These are phyloP conservation scores for Capronia americana DNA, from an alignment of 2,329 filamentous ascomycete genomes.

Conservation along the genomic window DNA sequence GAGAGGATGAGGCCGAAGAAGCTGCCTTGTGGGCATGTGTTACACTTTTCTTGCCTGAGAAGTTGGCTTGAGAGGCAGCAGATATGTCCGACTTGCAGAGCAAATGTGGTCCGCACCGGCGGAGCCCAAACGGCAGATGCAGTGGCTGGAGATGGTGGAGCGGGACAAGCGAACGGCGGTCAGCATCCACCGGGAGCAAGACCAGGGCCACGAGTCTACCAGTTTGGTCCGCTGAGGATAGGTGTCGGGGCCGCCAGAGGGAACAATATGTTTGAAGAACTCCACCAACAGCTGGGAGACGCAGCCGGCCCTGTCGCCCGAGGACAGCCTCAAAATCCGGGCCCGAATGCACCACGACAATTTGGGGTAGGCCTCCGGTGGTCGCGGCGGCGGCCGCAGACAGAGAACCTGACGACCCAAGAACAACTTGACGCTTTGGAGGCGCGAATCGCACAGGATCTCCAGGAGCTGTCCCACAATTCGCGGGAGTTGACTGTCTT, in stretches of 20 bases:
- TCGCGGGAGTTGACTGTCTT: slow-evolving; percentile 73
- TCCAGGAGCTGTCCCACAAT: slow-evolving; percentile 66
- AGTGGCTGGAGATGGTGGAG: slow-evolving; percentile 40
- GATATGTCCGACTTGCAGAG: slow-evolving; percentile 91
- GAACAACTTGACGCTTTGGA: slow-evolving; percentile 70
- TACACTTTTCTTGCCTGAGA: slow-evolving; percentile 92
- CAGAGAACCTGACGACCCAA: slow-evolving; percentile 38
- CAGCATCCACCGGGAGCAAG: slow-evolving; percentile 45
- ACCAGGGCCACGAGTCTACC: slow-evolving; percentile 66
- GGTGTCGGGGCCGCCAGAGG: slow-evolving; percentile 70
- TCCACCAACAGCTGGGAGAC: slow-evolving; percentile 66
- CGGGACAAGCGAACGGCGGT: slow-evolving; percentile 27
- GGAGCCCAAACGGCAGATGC: slow-evolving; percentile 42
- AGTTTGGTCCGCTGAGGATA: slow-evolving; percentile 75
- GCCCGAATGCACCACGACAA: slow-evolving; percentile 46
- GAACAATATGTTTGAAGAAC: slow-evolving; percentile 65
- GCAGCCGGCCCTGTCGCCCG: slow-evolving; percentile 56
- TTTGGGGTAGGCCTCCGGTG: slow-evolving; percentile 51
- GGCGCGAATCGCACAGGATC: slow-evolving; percentile 71
- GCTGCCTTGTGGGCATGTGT: slow-evolving; percentile 91
- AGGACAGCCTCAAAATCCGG: slow-evolving; percentile 42
- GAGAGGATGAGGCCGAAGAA: slow-evolving; percentile 92
- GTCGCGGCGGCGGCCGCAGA: slow-evolving; percentile 33
- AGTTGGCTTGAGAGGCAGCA: slow-evolving; percentile 98
- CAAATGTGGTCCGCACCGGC: slow-evolving; percentile 67